Conservation (phyloP, 1,139 yeast genomes). For the Pneumocystis jirovecii region DNA sequence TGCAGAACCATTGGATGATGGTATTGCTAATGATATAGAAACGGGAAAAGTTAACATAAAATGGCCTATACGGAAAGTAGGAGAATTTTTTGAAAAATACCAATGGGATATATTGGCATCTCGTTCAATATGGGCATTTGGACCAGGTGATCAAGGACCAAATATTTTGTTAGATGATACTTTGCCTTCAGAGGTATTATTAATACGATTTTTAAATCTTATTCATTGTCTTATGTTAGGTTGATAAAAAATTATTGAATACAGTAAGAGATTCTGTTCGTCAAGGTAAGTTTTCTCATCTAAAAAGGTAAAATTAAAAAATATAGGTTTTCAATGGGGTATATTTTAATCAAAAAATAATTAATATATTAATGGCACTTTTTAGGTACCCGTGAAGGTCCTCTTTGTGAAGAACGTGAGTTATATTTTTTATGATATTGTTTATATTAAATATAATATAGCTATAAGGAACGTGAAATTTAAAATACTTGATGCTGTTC, state of each 20-base stretch:
- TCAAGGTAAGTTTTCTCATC: constrained; percentile 34
- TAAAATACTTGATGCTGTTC: constrained; percentile 46
- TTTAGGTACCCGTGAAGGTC: constrained; percentile 80
- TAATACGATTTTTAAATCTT: not conserved
- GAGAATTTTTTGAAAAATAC: constrained; percentile 42
- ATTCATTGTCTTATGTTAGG: not conserved
- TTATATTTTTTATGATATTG: not conserved
- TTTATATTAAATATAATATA: not conserved
- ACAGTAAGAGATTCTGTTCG: constrained; percentile 40
- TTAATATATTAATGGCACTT: constrained; percentile 25
- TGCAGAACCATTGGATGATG: constrained; percentile 58
- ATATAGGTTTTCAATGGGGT: not conserved
- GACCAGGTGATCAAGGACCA: constrained; percentile 42
- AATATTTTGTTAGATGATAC: constrained; percentile 69
- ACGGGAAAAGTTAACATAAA: constrained; percentile 31
- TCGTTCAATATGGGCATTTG: constrained; percentile 69
- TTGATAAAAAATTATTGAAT: constrained; percentile 39
- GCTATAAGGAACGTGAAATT: constrained; percentile 55
- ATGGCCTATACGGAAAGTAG: constrained; percentile 30
- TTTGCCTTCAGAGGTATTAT: constrained; percentile 40
- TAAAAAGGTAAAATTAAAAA: not conserved
- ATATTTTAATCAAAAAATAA: not conserved
- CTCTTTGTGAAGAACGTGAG: constrained; percentile 60
- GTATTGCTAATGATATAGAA: constrained; percentile 44
- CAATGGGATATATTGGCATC: constrained; percentile 79